Evolutionary conservation across 2,329 filamentous ascomycete species (phyloP).

Genomic region (Leptographium galeiforme): DNA sequence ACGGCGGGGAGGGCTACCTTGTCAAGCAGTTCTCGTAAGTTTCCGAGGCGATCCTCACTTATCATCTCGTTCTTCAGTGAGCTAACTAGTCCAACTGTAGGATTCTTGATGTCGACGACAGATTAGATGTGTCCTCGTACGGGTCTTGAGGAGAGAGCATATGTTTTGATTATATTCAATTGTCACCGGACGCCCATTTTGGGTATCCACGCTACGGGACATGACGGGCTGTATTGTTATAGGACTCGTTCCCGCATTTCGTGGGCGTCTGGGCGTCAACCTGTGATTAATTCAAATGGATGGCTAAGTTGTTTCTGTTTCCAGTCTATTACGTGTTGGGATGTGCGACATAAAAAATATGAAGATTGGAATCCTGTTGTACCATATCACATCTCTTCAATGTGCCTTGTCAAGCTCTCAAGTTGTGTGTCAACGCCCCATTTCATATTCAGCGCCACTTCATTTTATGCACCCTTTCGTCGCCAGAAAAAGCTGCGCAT

Average conservation of each 20-base stretch:
- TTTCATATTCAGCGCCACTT: not conserved
- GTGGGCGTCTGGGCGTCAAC: not conserved
- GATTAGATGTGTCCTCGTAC: constrained; percentile 35
- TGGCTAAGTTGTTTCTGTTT: not conserved
- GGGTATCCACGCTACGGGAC: not conserved
- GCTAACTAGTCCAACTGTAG: constrained; percentile 18
- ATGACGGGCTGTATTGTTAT: not conserved
- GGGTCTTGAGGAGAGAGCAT: constrained; percentile 6
- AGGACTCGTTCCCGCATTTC: not conserved
- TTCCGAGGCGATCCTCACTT: not conserved
- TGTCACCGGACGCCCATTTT: too few species aligned
- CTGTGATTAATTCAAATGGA: not conserved
- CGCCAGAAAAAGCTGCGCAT: not conserved
- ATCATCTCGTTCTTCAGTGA: not conserved
- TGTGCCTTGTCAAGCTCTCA: not conserved
- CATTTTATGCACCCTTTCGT: not conserved
- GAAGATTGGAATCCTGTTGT: too few species aligned
- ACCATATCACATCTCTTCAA: not conserved
- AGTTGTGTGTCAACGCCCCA: not conserved
- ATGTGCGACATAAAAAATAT: not conserved
- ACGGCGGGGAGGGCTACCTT: constrained; percentile 81
- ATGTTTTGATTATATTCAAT: not conserved
- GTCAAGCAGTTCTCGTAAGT: constrained; percentile 88
- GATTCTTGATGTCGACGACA: constrained; percentile 41
- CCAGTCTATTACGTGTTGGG: not conserved